Evolutionary conservation across 345 rosid genomes (phyloP).

Genomic region (Gynandropsis gynandra): DNA sequence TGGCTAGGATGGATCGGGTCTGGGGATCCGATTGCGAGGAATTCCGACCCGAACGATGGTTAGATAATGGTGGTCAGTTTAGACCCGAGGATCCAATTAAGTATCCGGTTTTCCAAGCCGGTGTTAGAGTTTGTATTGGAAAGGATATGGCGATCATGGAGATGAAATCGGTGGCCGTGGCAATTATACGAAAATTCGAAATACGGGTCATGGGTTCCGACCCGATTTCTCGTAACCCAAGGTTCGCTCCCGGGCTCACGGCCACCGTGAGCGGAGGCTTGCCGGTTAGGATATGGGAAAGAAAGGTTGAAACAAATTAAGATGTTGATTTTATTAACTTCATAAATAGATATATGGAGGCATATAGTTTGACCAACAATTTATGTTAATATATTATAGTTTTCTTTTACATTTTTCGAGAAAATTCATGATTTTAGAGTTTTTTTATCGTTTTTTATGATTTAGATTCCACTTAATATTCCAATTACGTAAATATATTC

Average conservation of each 20-base stretch:
- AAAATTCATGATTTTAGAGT: no score
- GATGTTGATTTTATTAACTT: neutral
- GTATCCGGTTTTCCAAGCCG: slow-evolving; percentile 75
- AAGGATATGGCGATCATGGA: slow-evolving; percentile 71
- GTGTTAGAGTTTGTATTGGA: slow-evolving; percentile 63
- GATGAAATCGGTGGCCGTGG: slow-evolving; percentile 48
- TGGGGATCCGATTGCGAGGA: slow-evolving; percentile 68
- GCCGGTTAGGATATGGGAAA: slow-evolving; percentile 39
- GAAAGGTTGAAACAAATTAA: slow-evolving; percentile 1
- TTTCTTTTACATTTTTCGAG: no score
- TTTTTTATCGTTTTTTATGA: no score
- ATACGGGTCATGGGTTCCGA: slow-evolving; percentile 19
- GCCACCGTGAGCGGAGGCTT: slow-evolving; percentile 76
- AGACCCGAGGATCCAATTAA: slow-evolving; percentile 42
- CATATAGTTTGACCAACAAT: no score
- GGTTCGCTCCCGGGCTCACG: slow-evolving; percentile 68
- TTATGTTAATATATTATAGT: no score
- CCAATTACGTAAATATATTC: no score
- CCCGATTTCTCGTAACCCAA: slow-evolving; percentile 15
- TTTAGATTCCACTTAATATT: no score
- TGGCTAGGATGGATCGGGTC: slow-evolving; percentile 59
- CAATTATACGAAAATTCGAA: slow-evolving; percentile 38
- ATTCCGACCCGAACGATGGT: slow-evolving; percentile 75
- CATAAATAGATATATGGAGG: no score
- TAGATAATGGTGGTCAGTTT: slow-evolving; percentile 38